Conservation (phyloP, 2,329 filamentous ascomycete genomes). For the Hypoxylon sp. region DNA sequence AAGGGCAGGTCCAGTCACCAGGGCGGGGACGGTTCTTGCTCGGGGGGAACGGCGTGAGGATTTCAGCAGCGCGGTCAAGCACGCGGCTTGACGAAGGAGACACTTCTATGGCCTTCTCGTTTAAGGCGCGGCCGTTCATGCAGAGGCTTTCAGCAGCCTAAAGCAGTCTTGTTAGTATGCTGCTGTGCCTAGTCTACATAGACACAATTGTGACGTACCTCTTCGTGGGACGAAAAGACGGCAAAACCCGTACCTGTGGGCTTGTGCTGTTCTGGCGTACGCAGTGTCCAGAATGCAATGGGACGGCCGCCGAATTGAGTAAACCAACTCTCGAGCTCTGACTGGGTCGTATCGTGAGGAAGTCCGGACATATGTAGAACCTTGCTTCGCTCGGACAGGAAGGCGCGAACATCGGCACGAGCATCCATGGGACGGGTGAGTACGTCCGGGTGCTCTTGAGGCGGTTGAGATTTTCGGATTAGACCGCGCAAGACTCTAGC, state of each 20-base stretch:
- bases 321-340: constrained; percentile 99
- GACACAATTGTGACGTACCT: constrained; percentile 73
- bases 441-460: constrained; percentile 94
- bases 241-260: constrained; percentile 99
- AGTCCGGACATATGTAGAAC: constrained; percentile 98
- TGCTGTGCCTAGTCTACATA: not conserved
- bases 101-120: constrained; percentile 99
- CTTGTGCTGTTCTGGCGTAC: constrained; percentile 98
- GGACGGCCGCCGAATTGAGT: constrained; percentile 98
- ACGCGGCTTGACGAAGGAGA: constrained; percentile 98
- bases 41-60: constrained; percentile 95
- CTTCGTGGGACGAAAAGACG: constrained; percentile 98
- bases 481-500: constrained; percentile 92
- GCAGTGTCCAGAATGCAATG: constrained; percentile 98
- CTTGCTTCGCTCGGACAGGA: constrained; percentile 96
- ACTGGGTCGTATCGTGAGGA: constrained; percentile 98
- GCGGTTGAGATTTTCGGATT: constrained; percentile 95
- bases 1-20: constrained; percentile 99
- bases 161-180: constrained; percentile 24
- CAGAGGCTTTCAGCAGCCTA: constrained; percentile 97
- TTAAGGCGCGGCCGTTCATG: constrained; percentile 98
- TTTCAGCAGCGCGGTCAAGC: constrained; percentile 93
- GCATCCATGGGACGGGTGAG: constrained; percentile 97
- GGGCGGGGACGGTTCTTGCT: constrained; percentile 98
- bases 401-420: constrained; percentile 93